These are phyloP conservation scores for Balamuthia mandrillaris DNA, from an alignment of 208 protist species.

Conservation along the genomic window DNA sequence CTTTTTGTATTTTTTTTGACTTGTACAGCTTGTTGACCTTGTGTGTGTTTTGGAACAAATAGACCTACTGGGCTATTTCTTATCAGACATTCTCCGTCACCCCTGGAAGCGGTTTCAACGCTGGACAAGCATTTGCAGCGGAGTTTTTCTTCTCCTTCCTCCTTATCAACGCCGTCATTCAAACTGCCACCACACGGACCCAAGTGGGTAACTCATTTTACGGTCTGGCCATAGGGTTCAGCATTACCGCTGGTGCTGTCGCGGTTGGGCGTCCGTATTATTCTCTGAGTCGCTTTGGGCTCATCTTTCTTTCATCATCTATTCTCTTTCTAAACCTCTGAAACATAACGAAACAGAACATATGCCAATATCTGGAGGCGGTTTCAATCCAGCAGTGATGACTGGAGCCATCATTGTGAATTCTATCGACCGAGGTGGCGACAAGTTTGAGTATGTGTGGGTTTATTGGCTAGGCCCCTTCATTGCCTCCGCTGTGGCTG, in stretches of 20 bases:
- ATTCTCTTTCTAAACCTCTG: too few species aligned
- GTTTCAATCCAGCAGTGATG: slow-evolving; percentile 30
- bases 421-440: not conserved
- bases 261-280: slow-evolving; percentile 1
- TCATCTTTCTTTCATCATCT: too few species aligned
- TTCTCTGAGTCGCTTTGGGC: too few species aligned
- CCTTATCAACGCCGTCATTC: not conserved
- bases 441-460: not conserved
- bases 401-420: not conserved
- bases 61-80: not conserved
- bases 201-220: slow-evolving; percentile 25
- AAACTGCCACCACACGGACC: slow-evolving; percentile 2
- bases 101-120: not conserved
- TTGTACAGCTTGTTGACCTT: too few species aligned
- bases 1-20: too few species aligned
- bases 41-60: too few species aligned
- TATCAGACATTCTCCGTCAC: not conserved
- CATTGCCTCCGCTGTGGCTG: too few species aligned
- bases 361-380: slow-evolving; percentile 6
- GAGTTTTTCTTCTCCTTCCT: slow-evolving; percentile 16
- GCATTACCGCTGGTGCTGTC: not conserved
- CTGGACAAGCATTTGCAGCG: not conserved
- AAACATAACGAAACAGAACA: too few species aligned
- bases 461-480: slow-evolving; percentile 13
- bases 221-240: slow-evolving; percentile 4